Conservation (phyloP, 257 asterid genomes). For the Penstemon davidsonii region DNA sequence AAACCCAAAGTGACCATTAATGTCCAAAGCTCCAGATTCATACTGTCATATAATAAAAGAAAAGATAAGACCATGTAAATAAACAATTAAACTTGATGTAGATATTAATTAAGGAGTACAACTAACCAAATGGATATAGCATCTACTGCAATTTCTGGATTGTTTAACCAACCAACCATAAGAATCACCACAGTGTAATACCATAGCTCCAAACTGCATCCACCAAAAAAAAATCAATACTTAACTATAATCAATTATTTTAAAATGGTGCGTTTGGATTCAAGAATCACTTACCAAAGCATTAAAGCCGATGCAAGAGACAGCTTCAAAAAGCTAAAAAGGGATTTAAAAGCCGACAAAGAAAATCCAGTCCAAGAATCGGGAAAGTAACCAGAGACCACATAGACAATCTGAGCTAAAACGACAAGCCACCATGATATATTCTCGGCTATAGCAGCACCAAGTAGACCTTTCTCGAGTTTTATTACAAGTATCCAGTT, state of each 20-base stretch:
- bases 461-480: conserved; percentile 57
- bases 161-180: conserved; percentile 76
- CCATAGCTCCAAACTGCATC: conserved; percentile 82
- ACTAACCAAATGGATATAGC: conserved; percentile 83
- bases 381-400: conserved; percentile 65
- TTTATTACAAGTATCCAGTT: conserved; percentile 64
- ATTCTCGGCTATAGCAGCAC: conserved; percentile 85
- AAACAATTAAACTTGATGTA: too few species aligned
- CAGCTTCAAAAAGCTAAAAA: conserved; percentile 59
- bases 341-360: conserved; percentile 54
- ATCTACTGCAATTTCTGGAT: conserved; percentile 77
- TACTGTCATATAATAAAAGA: conserved; percentile 40
- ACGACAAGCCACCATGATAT: conserved; percentile 84
- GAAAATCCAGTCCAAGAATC: conserved; percentile 89
- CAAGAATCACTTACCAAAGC: conserved; percentile 59
- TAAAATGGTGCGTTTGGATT: not conserved
- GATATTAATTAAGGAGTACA: not conserved
- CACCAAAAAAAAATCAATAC: not conserved
- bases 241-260: not conserved
- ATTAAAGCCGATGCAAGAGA: conserved; percentile 87
- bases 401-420: conserved; percentile 65
- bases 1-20: conserved; percentile 76
- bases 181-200: conserved; percentile 66
- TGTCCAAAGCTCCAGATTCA: conserved; percentile 73
- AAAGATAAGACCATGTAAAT: not conserved